Evolutionary conservation across 139 green algal genomes (phyloP), one percentile per base, ranked within the genome.

Genomic region (Micromonas pusilla): DNA sequence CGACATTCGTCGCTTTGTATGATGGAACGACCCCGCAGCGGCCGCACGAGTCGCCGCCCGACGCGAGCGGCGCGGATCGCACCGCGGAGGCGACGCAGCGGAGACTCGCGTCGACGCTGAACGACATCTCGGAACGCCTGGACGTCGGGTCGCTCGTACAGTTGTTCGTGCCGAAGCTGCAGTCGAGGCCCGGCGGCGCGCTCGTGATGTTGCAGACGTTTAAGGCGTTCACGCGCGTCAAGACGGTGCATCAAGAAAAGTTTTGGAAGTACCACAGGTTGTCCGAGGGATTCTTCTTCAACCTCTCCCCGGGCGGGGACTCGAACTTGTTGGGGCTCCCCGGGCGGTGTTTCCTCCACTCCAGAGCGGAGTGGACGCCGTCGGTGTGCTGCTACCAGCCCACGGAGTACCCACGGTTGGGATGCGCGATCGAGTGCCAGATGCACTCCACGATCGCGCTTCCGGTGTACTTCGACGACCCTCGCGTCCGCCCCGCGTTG

Each of bases 311-410:
- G 36, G 20, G n/a, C 3, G 25, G 25, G 20, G 4, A 4, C 1
- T 34, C 60, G 5, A 36, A 20, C 19, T 64, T 75, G 26, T 62
- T 63, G 36, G 68, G 68, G 1, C 13, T 39, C 0, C 68, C 68
- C 34, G 68, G 68, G 4, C 37, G 68, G 37, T 38, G 31, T 62
- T 75, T 63, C 37, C 19, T 63, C 0, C 19, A 25, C 19, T 62
- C 26, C 5, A 6, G 33, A 26, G 34, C 68, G 26, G 68, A 75
- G 68, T 75, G 28, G 25, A 75, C 68, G 37, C 68, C 68, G 25
- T 63, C 37, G 19, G 37, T 63, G 68, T 30, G n/a, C 20, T 75
- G 37, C 37, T 75, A 75, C 38, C 26, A 6, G n/a, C 37, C 68
- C 19, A 3, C 26, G 21, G 68, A 75, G 68, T 75, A 64, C 33